These are phyloP conservation scores for Fonsecaea erecta DNA, from an alignment of 2,329 filamentous ascomycete species.

Conservation along the genomic window DNA sequence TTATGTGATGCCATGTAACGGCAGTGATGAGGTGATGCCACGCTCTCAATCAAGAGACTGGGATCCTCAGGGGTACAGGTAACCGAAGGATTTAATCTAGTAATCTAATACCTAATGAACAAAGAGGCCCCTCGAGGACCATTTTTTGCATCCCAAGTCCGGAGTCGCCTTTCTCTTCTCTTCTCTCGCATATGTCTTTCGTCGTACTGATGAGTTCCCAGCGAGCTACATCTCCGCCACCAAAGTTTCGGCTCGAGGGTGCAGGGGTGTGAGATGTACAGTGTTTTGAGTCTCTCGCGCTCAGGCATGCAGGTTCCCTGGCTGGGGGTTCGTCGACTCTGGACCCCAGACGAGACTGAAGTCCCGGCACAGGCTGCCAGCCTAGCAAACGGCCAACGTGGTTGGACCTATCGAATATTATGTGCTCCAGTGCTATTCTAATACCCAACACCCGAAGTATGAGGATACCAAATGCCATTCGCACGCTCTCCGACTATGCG, in stretches of 20 bases:
- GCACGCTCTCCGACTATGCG: neutral
- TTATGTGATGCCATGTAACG: neutral
- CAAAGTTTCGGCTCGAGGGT: neutral
- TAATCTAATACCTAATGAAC: conserved; percentile 27
- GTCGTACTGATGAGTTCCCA: too few species aligned
- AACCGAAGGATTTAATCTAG: conserved; percentile 21
- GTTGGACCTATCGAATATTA: too few species aligned
- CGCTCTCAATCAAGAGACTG: neutral
- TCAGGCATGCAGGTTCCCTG: neutral
- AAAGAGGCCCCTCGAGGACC: neutral
- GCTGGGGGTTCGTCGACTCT: neutral
- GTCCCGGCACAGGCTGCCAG: too few species aligned
- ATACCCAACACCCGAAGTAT: too few species aligned
- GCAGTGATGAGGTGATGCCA: neutral
- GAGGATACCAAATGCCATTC: neutral
- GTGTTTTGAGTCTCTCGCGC: conserved; percentile 6
- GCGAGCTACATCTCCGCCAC: neutral
- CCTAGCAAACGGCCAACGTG: too few species aligned
- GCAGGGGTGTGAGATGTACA: neutral
- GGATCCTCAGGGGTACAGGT: neutral
- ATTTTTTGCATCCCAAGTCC: neutral
- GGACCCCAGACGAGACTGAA: neutral
- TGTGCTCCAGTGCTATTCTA: too few species aligned
- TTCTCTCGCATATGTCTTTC: conserved; percentile 5
- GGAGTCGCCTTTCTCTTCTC: neutral